Evolutionary conservation across 2,329 filamentous ascomycete genomes (phyloP), one percentile per base, ranked within the genome.

Genomic region (Echinosphaeria canescens): DNA sequence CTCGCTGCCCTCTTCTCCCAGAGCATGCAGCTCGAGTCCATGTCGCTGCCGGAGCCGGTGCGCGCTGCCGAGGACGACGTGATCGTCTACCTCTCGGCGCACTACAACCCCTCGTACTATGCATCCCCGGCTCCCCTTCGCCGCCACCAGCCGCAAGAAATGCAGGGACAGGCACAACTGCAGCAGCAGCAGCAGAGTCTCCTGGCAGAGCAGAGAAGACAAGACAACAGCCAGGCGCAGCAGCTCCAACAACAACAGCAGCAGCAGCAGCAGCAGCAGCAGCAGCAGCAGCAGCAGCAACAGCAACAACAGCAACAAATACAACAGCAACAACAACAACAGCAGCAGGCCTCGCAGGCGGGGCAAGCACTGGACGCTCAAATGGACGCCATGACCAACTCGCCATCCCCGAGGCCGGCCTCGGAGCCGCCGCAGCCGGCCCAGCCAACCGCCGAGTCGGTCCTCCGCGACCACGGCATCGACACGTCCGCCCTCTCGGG

Each of bases 51-150:
- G 46, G 29, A 41, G 36, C 28, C 5, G 35, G n/a, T n/a, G n/a
- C n/a, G n/a, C n/a, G n/a, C 35, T 5, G 37, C 43, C 24, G 38
- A 47, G 24, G 40, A 44, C 29, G 38, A 38, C 12, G 46, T 44
- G 38, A 72, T 79, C 34, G 56, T 63, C 33, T 90, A 88, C 51
- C 67, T 78, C 37, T 76, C 78, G 8, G 73, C 79, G 41, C 81
- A 91, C 47, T 91, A 91, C 47, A 74, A 75, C 35, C 80, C 84
- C 42, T 81, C 79, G 7, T 56, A 74, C 24, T 79, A 90, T 43
- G 43, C 72, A 33, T 55, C 43, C 25, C 47, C 50, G 45, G 49
- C 13, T 33, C n/a, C n/a, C n/a, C n/a, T n/a, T n/a, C n/a, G n/a
- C n/a, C n/a, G n/a, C n/a, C n/a, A n/a, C n/a, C n/a, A n/a, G n/a